Evolutionary conservation across 2,329 filamentous ascomycete species (phyloP), one percentile per base, ranked within the genome.

Genomic region (Bipolaris victoriae): DNA sequence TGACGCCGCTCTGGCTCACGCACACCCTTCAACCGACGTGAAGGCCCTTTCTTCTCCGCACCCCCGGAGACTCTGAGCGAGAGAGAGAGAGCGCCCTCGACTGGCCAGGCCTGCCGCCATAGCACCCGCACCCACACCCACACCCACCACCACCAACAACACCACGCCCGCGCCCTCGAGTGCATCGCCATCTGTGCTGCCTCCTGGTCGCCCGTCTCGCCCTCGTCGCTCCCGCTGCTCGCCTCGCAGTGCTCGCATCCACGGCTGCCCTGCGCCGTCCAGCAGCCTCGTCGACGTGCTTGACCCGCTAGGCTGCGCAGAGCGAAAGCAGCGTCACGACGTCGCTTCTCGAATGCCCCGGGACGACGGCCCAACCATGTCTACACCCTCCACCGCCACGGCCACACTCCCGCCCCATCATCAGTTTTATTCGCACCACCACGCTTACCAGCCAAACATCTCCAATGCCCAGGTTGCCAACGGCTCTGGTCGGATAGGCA

Each of bases 361-460:
- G 50, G 58, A 52, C 66, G 58, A 57, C 59, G 57, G 48, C 52
- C 22, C 49, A 52, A 67, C 67, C 63, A 79, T 79, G 77, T 78
- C 76, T 63, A 79, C 77, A 57, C 77, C 77, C 55, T 78, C 76
- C 46, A 79, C 77, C 10, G 77, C 76, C 56, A 79, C 77, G 55
- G 77, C 76, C 51, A 77, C 76, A 35, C 74, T 78, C 48, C 71
- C 75, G 55, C 72, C 73, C 55, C 76, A 76, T 65, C 76, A 76
- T 58, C 74, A 75, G 57, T 75, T 74, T 60, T 77, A 76, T 72
- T 66, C 75, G 61, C 77, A 77, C 70, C 76, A 77, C 62, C 72
- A 76, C 57, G 52, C 66, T 39, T 76, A 75, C 63, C 72, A 74
- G 60, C 63, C 71, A 15, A 58, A 52, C 58, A 63, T 75, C 49